phyloP scores from a whole-genome alignment of 495 filamentous ascomycete species.

The Trichoderma reesei region DNA sequence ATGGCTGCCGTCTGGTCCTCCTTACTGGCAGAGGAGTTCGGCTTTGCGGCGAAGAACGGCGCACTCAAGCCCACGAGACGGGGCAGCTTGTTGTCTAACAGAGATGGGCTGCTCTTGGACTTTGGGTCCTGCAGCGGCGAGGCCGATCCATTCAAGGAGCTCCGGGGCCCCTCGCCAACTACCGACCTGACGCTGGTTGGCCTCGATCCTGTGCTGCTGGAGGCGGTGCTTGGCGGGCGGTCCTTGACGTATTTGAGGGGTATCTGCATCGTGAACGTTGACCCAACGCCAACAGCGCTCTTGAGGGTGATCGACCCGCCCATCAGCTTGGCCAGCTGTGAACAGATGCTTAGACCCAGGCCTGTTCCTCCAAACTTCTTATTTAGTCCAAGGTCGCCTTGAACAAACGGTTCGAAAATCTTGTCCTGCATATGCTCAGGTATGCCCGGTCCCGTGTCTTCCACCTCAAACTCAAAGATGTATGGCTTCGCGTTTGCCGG shows the following conservation, averaged over 20 bases:
- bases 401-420: constrained; percentile 91
- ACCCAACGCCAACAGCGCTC: constrained; percentile 65
- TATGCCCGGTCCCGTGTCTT: constrained; percentile 89
- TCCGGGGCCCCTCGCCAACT: constrained; percentile 14
- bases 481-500: constrained; percentile 48
- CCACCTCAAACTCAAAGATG: constrained; percentile 76
- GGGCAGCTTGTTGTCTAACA: constrained; percentile 47
- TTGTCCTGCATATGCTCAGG: constrained; percentile 61
- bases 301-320: constrained; percentile 61
- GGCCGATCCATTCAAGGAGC: not conserved
- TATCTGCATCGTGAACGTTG: constrained; percentile 73
- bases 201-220: constrained; percentile 52
- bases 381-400: constrained; percentile 78
- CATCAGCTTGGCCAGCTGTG: constrained; percentile 77
- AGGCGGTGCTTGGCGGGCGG: constrained; percentile 36
- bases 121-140: constrained; percentile 34
- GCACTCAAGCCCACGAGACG: constrained; percentile 75
- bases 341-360: constrained; percentile 81
- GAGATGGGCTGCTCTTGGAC: constrained; percentile 22
- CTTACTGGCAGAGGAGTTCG: constrained; percentile 25
- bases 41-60: constrained; percentile 67
- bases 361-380: constrained; percentile 89
- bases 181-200: constrained; percentile 51
- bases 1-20: constrained; percentile 33
- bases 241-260: constrained; percentile 71